These are phyloP conservation scores for Ampelocalamus luodianensis DNA, from an alignment of 176 grass and related monocot genomes.

Conservation along the genomic window DNA sequence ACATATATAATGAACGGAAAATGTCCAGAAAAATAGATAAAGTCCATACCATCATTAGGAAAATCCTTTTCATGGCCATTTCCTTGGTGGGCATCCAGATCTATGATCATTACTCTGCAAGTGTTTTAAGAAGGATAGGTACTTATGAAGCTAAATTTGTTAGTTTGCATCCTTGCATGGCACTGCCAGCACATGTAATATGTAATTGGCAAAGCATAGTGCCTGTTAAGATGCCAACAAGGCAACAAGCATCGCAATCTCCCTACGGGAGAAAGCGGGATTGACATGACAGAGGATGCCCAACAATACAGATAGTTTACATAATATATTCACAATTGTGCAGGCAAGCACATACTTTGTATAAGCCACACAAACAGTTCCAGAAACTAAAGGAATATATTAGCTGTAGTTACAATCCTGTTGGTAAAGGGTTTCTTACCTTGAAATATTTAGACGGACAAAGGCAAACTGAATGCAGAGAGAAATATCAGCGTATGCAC, in stretches of 20 bases:
- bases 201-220: neutral
- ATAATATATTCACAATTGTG: neutral
- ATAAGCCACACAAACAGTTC: neutral
- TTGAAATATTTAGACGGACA: slow-evolving; percentile 66
- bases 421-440: slow-evolving; percentile 39
- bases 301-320: slow-evolving; percentile 1
- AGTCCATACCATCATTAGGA: slow-evolving; percentile 63
- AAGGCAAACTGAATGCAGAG: slow-evolving; percentile 78
- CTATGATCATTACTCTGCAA: slow-evolving; percentile 92
- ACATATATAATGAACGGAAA: slow-evolving; percentile 24
- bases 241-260: neutral
- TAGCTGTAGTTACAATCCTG: neutral
- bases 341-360: neutral
- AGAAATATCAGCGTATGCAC: slow-evolving; percentile 76
- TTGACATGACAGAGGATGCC: neutral
- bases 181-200: neutral
- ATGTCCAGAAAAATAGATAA: slow-evolving; percentile 17
- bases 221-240: slow-evolving; percentile 1
- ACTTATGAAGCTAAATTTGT: slow-evolving; percentile 10
- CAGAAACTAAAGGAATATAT: slow-evolving; percentile 1
- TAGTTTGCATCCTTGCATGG: slow-evolving; percentile 12
- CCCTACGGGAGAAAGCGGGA: slow-evolving; percentile 4
- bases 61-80: slow-evolving; percentile 98
- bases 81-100: slow-evolving; percentile 98
- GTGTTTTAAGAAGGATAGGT: slow-evolving; percentile 7